Conservation (phyloP, 768 basidiomycete genomes). For the Lactarius akahatsu region DNA sequence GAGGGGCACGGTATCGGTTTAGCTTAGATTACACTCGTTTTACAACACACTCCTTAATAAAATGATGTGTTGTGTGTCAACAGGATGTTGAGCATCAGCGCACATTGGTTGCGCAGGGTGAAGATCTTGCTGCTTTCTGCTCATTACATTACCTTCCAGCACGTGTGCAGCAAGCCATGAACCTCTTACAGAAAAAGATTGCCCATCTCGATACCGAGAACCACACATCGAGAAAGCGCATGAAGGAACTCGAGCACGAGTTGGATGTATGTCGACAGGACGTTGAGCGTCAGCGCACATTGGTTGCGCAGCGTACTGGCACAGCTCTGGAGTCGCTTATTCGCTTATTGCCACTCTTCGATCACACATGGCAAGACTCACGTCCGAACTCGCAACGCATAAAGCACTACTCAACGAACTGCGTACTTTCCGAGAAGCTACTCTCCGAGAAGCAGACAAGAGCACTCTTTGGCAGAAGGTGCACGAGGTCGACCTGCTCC, state of each 20-base stretch:
- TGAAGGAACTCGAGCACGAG: slow-evolving; percentile 85
- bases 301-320: slow-evolving; percentile 48
- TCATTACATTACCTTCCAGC: slow-evolving; percentile 39
- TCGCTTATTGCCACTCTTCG: slow-evolving; percentile 72
- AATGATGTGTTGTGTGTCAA: too few relatives aligned
- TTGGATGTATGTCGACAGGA: slow-evolving; percentile 83
- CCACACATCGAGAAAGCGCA: slow-evolving; percentile 74
- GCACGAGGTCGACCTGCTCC: slow-evolving; percentile 64
- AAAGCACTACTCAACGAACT: slow-evolving; percentile 67
- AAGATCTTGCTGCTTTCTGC: slow-evolving; percentile 3
- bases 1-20: too few relatives aligned
- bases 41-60: too few relatives aligned
- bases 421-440: slow-evolving; percentile 56
- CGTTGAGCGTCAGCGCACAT: slow-evolving; percentile 65
- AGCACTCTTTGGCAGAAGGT: slow-evolving; percentile 56
- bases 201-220: slow-evolving; percentile 80
- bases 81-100: too few relatives aligned
- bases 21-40: too few relatives aligned
- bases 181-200: slow-evolving; percentile 63
- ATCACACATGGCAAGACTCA: slow-evolving; percentile 72
- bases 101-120: too few relatives aligned
- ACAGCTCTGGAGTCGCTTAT: slow-evolving; percentile 82
- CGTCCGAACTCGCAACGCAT: slow-evolving; percentile 73
- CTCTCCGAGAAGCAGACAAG: slow-evolving; percentile 61
- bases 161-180: slow-evolving; percentile 61